Base-by-base conservation (phyloP, 2,329 filamentous ascomycete species). In the Aspergillus phoenicis region DNA sequence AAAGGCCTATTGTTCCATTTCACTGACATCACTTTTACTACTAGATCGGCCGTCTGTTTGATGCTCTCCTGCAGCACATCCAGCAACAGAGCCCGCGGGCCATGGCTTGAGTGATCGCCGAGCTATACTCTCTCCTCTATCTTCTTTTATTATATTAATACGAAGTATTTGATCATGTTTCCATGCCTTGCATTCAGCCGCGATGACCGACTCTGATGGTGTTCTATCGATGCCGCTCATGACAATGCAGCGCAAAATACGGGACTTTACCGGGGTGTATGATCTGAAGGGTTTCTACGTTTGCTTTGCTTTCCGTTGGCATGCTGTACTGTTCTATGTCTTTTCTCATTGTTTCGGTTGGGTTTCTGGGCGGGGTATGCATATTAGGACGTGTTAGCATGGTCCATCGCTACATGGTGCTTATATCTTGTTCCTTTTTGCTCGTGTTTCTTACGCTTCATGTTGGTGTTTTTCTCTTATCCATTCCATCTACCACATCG, bases 61-160 rank as follows among this genome's bases (percentile, higher is more conserved):
- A 80, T 67, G 77, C 77, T 49, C 75, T 80, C 61, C 73, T 79
- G 57, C 77, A 78, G 62, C 78, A 80, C 59, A 80, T 80, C 57
- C 78, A 80, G 62, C 77, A 80, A 61, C 78, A 80, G 68, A 84
- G 81, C 72, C 82, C 82, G 52, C 72, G 77, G 57, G 71, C 73
- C 30, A 63, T 76, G 51, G 61, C 74, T 45, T 76, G 72, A 64
- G 64, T 64, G 55, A 64, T 47, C 26, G 49, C 61, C 49, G 49
- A 39, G 20, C 45, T 55, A 51, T 30, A 53, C 51, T 57, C 53
- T 58, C 61, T 49, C 52, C 57, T 58, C 57, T 58, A 58, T 49
- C 57, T 58, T 53, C 57, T 62, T 47, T 55, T 45, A 57, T 55
- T 43, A 47, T 61, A 60, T 63, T 62, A 62, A 68, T 66, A 64